Evolutionary conservation across 2,329 filamentous ascomycete genomes (phyloP).

Genomic region (Monascus ruber): DNA sequence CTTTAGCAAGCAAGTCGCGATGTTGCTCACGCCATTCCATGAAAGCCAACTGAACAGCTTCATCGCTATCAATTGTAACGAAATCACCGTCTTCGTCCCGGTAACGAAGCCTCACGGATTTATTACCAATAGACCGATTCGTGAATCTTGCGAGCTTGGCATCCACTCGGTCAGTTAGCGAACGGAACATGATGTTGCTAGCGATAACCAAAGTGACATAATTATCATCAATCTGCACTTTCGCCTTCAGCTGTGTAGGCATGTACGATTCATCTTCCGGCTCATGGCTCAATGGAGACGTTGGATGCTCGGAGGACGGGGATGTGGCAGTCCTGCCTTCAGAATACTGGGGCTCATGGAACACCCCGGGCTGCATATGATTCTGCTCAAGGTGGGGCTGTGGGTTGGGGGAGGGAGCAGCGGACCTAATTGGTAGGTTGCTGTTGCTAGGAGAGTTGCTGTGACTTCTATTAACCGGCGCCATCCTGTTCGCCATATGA

Average conservation of each 20-base stretch:
- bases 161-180: slow-evolving; percentile 88
- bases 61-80: slow-evolving; percentile 87
- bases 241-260: slow-evolving; percentile 81
- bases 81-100: slow-evolving; percentile 86
- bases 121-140: slow-evolving; percentile 68
- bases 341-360: slow-evolving; percentile 30
- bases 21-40: slow-evolving; percentile 81
- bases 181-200: slow-evolving; percentile 89
- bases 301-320: slow-evolving; percentile 18
- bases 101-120: slow-evolving; percentile 78
- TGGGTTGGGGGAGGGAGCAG: slow-evolving; percentile 58
- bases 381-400: slow-evolving; percentile 46
- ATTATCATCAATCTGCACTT: slow-evolving; percentile 83
- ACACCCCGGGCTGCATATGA: slow-evolving; percentile 30
- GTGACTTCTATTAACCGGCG: slow-evolving; percentile 61
- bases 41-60: slow-evolving; percentile 93
- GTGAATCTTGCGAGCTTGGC: slow-evolving; percentile 85
- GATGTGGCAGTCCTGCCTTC: slow-evolving; percentile 16
- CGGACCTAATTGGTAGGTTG: slow-evolving; percentile 55
- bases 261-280: slow-evolving; percentile 34
- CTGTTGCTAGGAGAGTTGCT: slow-evolving; percentile 64
- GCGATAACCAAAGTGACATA: slow-evolving; percentile 94
- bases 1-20: slow-evolving; percentile 47
- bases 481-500: slow-evolving; percentile 51
- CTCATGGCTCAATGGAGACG: slow-evolving; percentile 23